A percentile compares a stretch with the other conserved stretches of the same genome.
Evolutionary conservation across 371 early-diverging fungal genomes (phyloP).

Genomic region (Mortierella sp.): DNA sequence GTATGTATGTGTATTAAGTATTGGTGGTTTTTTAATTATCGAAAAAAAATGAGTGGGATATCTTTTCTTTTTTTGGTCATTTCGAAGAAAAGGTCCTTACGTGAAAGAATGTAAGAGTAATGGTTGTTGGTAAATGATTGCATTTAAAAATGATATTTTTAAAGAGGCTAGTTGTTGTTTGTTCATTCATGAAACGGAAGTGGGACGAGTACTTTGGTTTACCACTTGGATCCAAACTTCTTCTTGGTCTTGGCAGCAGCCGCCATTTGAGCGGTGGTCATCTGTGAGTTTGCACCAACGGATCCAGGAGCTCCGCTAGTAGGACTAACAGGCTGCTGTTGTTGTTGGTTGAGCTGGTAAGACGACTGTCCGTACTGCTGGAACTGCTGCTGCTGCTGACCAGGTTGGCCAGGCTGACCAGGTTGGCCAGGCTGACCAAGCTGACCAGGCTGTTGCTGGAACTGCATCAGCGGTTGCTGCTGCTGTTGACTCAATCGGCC

Average conservation of each 20-base stretch:
- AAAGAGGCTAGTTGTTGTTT: background rate
- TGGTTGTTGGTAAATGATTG: background rate
- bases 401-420: conserved; percentile 3
- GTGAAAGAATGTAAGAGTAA: background rate
- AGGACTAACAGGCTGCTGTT: conserved; percentile 11
- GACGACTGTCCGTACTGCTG: conserved; percentile 9
- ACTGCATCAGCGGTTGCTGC: conserved; percentile 6
- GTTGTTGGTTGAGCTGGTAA: conserved; percentile 9
- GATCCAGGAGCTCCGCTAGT: background rate
- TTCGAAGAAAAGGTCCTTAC: background rate
- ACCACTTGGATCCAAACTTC: conserved; percentile 46
- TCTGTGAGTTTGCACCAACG: conserved; percentile 26
- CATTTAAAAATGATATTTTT: too few relatives aligned
- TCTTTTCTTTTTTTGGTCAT: background rate
- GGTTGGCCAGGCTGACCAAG: conserved; percentile 14
- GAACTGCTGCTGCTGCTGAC: conserved; percentile 14
- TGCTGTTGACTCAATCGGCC: conserved; percentile 32
- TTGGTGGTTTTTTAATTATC: background rate
- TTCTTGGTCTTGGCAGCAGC: conserved; percentile 50
- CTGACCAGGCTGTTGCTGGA: conserved; percentile 20
- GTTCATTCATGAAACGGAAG: background rate
- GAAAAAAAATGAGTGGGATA: background rate
- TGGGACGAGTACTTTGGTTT: background rate
- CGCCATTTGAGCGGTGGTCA: conserved; percentile 47
- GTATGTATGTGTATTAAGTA: background rate